A percentile compares a stretch with the other conserved stretches of the same genome.
Evolutionary conservation across 306 rosid species (phyloP).

Genomic region (Dalbergia oliveri): DNA sequence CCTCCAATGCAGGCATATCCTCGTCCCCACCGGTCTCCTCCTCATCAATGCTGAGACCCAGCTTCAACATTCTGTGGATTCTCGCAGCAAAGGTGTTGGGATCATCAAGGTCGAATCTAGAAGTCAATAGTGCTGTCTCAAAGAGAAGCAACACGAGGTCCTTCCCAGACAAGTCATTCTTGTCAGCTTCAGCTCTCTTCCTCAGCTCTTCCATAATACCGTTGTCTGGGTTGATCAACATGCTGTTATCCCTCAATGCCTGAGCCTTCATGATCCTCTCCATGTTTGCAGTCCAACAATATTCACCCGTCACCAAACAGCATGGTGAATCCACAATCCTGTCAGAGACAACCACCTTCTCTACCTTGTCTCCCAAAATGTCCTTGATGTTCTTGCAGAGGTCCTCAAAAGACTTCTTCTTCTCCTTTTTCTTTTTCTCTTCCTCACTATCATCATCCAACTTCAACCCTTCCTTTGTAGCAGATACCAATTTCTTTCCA

Average conservation of each 20-base stretch:
- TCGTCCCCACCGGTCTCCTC: conserved; percentile 56
- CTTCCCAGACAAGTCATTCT: conserved; percentile 63
- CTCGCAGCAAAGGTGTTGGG: conserved; percentile 65
- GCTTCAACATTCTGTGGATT: conserved; percentile 71
- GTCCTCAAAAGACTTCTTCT: conserved; percentile 63
- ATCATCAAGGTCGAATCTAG: conserved; percentile 71
- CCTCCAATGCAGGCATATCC: conserved; percentile 68
- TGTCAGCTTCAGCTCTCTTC: conserved; percentile 69
- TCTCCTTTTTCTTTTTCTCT: conserved; percentile 61
- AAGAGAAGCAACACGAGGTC: conserved; percentile 67
- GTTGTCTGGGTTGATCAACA: conserved; percentile 74
- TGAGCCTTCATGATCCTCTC: conserved; percentile 79
- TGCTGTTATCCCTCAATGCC: conserved; percentile 64
- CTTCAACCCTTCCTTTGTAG: conserved; percentile 70
- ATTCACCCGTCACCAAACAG: conserved; percentile 72
- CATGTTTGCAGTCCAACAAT: conserved; percentile 75
- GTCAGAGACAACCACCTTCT: conserved; percentile 61
- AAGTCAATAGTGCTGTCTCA: conserved; percentile 65
- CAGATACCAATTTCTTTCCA: conserved; percentile 68
- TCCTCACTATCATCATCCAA: conserved; percentile 69
- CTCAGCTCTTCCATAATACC: conserved; percentile 76
- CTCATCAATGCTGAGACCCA: conserved; percentile 71
- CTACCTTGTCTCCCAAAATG: conserved; percentile 62
- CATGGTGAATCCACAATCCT: conserved; percentile 74
- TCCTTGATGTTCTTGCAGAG: conserved; percentile 68